Conservation (phyloP, 2,329 filamentous ascomycete species). For the Fusarium sp. region DNA sequence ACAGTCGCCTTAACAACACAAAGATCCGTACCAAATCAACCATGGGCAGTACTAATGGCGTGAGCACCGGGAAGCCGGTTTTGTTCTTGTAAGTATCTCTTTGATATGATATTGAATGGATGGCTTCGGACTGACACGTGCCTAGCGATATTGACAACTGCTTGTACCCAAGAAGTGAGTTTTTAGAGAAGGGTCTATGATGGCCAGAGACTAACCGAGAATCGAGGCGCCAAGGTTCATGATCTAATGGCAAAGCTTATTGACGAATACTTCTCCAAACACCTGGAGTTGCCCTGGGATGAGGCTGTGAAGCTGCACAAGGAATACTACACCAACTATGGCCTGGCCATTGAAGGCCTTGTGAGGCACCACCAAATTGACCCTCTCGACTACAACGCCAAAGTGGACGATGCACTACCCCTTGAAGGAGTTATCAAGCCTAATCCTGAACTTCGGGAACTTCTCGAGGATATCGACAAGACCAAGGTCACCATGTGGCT, state of each 20-base stretch:
- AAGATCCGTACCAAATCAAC: constrained; percentile 22
- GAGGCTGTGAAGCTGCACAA: constrained; percentile 87
- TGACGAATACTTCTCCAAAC: constrained; percentile 66
- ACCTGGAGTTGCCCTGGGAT: constrained; percentile 74
- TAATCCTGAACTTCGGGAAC: constrained; percentile 72
- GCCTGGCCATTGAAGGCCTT: constrained; percentile 94
- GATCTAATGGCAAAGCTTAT: constrained; percentile 89
- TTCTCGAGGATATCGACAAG: constrained; percentile 83
- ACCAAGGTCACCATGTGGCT: constrained; percentile 90
- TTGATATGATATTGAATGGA: background rate
- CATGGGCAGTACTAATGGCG: constrained; percentile 50
- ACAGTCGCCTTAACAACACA: constrained; percentile 9
- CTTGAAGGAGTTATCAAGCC: constrained; percentile 85
- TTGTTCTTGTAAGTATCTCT: constrained; percentile 53
- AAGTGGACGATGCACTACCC: constrained; percentile 94
- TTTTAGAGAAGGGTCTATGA: background rate
- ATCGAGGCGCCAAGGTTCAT: constrained; percentile 76
- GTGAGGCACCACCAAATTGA: constrained; percentile 95
- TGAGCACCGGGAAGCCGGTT: constrained; percentile 49
- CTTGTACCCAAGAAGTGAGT: constrained; percentile 83
- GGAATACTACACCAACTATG: constrained; percentile 95
- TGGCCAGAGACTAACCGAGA: constrained; percentile 12
- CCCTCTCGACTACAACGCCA: constrained; percentile 89
- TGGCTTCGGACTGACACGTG: constrained; percentile 15
- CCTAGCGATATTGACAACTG: constrained; percentile 98